Evolutionary conservation across 2,329 filamentous ascomycete species (phyloP).

Genomic region (Diaporthe eres): DNA sequence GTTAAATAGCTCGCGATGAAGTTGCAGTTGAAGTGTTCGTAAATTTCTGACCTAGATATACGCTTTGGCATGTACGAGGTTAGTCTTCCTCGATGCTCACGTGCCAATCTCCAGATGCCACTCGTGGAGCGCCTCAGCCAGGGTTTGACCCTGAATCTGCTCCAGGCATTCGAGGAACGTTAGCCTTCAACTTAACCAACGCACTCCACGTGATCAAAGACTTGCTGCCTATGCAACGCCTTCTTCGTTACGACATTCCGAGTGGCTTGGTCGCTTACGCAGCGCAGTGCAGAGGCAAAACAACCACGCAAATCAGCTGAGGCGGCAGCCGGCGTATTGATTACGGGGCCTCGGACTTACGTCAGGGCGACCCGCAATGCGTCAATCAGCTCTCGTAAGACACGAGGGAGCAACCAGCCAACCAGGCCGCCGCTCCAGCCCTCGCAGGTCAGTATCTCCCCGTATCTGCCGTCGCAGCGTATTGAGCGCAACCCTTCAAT

Average conservation of each 20-base stretch:
- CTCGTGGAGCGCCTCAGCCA: not conserved
- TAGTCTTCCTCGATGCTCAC: not conserved
- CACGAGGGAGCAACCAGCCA: not conserved
- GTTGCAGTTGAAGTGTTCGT: not conserved
- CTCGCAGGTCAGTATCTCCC: not conserved
- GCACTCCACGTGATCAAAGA: not conserved
- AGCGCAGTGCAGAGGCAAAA: not conserved
- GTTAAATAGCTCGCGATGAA: not conserved
- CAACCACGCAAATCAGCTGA: conserved; percentile 6
- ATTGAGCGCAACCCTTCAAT: not conserved
- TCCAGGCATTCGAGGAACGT: not conserved
- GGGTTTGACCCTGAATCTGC: not conserved
- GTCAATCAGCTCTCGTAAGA: conserved; percentile 20
- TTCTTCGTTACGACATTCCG: not conserved
- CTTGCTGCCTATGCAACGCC: not conserved
- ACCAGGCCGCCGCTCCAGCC: not conserved
- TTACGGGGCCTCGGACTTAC: not conserved
- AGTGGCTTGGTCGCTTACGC: conserved; percentile 29
- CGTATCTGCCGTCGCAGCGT: not conserved
- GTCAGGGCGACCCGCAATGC: conserved; percentile 20
- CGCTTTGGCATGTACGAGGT: not conserved
- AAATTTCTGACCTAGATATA: not conserved
- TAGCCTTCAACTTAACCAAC: not conserved
- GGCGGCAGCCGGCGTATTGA: not conserved
- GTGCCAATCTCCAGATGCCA: not conserved